phyloP scores from a whole-genome alignment of 2,329 filamentous ascomycete species.

The Beauveria australis region DNA sequence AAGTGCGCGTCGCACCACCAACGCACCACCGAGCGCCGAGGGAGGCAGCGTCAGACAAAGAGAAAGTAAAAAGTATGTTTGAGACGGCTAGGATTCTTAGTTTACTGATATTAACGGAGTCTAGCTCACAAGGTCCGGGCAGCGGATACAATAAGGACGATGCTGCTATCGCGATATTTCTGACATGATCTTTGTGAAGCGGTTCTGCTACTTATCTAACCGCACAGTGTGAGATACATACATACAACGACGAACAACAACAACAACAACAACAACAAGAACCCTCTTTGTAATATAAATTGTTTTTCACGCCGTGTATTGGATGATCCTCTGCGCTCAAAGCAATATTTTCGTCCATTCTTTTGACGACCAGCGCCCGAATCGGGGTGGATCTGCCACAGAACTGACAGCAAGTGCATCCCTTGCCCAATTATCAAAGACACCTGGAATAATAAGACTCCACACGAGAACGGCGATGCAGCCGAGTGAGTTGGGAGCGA shows the following conservation, averaged over 20 bases:
- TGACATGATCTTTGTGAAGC: not conserved
- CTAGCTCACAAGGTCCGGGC: not conserved
- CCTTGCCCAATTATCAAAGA: constrained; percentile 8
- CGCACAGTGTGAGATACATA: too few species aligned
- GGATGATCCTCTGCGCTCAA: not conserved
- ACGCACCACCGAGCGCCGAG: constrained; percentile 10
- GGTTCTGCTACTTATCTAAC: not conserved
- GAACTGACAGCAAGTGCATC: not conserved
- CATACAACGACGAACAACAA: too few species aligned
- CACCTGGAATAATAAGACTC: constrained; percentile 5
- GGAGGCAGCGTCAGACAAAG: constrained; percentile 8
- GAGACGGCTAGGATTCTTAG: not conserved
- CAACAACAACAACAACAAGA: too few species aligned
- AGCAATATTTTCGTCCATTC: not conserved
- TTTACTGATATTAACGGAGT: not conserved
- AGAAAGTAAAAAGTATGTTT: constrained; percentile 5
- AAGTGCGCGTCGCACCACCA: constrained; percentile 8
- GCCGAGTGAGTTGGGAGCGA: not conserved
- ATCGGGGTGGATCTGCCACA: not conserved
- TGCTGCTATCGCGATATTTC: not conserved
- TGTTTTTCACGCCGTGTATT: too few species aligned
- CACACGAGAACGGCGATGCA: constrained; percentile 2
- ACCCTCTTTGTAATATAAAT: not conserved
- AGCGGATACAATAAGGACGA: not conserved
- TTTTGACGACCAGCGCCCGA: not conserved